Evolutionary conservation across 345 rosid species (phyloP).

Genomic region (Durio zibethinus): DNA sequence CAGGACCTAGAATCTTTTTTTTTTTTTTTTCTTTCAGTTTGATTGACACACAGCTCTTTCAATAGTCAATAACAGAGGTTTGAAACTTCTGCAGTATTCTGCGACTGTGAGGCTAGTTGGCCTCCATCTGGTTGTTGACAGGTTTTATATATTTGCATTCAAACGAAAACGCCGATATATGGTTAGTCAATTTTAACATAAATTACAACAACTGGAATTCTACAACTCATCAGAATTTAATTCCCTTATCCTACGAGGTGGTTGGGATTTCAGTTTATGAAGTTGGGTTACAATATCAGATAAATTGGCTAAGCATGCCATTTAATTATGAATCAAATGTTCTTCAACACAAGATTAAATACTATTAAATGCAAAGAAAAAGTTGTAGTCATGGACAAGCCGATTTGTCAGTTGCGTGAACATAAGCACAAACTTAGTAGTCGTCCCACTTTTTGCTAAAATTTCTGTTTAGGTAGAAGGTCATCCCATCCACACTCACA

Average conservation of each 20-base stretch:
- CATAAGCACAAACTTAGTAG: not conserved
- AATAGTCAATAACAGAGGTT: slow-evolving; percentile 14
- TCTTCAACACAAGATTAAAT: not conserved
- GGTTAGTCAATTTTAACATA: not conserved
- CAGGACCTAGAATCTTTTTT: not conserved
- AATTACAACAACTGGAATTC: not conserved
- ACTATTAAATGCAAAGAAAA: not conserved
- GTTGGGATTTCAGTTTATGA: slow-evolving; percentile 10
- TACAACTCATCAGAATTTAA: not conserved
- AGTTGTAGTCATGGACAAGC: not conserved
- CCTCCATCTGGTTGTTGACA: not conserved
- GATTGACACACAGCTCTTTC: slow-evolving; percentile 1
- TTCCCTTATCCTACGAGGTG: not conserved
- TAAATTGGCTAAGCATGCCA: not conserved
- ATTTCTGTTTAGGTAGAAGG: not conserved
- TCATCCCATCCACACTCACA: not conserved
- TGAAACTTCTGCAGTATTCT: not conserved
- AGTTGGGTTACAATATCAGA: not conserved
- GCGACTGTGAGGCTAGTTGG: not conserved
- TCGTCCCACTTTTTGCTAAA: not conserved
- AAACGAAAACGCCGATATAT: too few species aligned
- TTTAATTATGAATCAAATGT: not conserved
- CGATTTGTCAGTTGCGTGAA: not conserved
- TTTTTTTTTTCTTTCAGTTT: slow-evolving; percentile 8
- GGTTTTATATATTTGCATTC: not conserved